Conservation (phyloP, 2,329 filamentous ascomycete species). For the Aureobasidium sp. region DNA sequence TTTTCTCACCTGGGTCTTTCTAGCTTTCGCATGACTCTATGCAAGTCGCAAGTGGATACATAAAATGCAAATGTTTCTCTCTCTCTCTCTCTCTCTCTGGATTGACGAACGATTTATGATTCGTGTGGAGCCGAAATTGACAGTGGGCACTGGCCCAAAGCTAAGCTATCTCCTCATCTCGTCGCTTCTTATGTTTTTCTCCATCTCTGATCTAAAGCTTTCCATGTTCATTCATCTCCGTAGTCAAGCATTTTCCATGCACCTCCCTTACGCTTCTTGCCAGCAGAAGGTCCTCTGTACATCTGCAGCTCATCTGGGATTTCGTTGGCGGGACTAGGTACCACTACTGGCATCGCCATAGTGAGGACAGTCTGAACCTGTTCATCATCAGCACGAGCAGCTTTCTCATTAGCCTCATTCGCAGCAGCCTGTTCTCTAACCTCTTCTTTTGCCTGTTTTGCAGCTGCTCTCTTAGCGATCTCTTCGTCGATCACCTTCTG, state of each 20-base stretch:
- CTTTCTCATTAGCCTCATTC: background rate
- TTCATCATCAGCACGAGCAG: background rate
- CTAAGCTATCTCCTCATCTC: background rate
- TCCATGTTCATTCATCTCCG: background rate
- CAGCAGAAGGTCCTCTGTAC: background rate
- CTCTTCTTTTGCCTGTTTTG: background rate
- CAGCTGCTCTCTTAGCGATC: background rate
- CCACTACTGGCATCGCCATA: background rate
- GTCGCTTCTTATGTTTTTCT: background rate
- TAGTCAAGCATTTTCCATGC: background rate
- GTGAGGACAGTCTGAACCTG: background rate
- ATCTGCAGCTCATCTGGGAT: background rate
- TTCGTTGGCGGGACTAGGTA: conserved; percentile 1
- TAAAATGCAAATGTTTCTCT: background rate
- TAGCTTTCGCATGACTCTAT: background rate
- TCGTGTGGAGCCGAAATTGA: background rate
- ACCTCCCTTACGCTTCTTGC: conserved; percentile 2
- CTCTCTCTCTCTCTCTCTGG: no score
- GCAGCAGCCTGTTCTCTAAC: background rate
- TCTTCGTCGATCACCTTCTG: background rate
- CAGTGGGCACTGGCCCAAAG: background rate
- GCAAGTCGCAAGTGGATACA: background rate
- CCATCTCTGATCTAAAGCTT: background rate
- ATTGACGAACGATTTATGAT: background rate
- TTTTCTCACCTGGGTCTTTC: background rate